Base-by-base conservation (phyloP, 208 protist species). In the Vickermania ingenoplastis region DNA sequence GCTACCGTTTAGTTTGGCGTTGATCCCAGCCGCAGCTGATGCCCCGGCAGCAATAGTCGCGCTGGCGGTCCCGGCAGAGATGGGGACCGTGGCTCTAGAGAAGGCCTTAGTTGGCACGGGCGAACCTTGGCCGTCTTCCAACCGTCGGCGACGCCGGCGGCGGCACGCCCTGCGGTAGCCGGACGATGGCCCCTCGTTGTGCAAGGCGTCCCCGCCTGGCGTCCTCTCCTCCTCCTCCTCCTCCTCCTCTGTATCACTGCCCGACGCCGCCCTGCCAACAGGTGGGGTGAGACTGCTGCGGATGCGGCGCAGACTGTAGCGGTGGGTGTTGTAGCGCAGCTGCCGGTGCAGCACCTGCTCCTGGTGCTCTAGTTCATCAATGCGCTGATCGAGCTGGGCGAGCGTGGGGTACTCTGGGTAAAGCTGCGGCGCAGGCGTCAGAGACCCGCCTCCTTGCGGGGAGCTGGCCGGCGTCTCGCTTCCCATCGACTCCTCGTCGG, bases 241-340 rank as follows among this genome's bases (percentile, higher is more conserved):
- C 11, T 45, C 36, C 17, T 45, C 11, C 36, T 45, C 36, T 45
- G n/a, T n/a, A n/a, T n/a, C n/a, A n/a, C n/a, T n/a, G n/a, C n/a
- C n/a, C n/a, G 50, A 30, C 63, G 25, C 54, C 59, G 29, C 28
- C 25, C 31, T 49, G 45, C 23, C 30, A 30, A 17, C 54, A 26
- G 77, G 63, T 23, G 55, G 60, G 1, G 68, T 61, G 14, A 91
- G 69, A 17, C 80, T 82, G 56, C 79, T 77, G 21, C 83, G 80
- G 26, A 91, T 69, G 23, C 71, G 77, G 17, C 80, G 79, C 14
- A 83, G 69, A 57, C 83, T 91, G 58, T 86, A 76, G 3, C 64
- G 73, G 1, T 79, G 79, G 24, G 73, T 69, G 24, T 75, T 78
- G 22, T 75, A 75, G 22, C 74, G 64, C 23, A 75, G 75, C 36